Conservation (phyloP, 2,329 filamentous ascomycete genomes). For the Aspergillus hortae region DNA sequence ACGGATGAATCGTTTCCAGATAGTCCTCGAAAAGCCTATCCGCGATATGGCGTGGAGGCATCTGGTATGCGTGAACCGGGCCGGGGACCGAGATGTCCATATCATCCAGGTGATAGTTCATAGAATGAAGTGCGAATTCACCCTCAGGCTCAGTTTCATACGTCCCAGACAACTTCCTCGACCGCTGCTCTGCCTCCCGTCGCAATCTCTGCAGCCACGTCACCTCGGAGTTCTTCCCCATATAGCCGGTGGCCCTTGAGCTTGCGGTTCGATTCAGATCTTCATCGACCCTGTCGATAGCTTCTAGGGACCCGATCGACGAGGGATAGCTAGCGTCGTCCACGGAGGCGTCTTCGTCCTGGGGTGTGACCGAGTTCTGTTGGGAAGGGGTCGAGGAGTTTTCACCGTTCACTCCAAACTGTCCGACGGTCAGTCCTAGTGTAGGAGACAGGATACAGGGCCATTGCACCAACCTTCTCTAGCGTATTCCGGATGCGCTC, state of each 20-base stretch:
- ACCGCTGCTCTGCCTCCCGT: slow-evolving; percentile 35
- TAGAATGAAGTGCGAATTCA: slow-evolving; percentile 30
- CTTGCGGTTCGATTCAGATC: slow-evolving; percentile 39
- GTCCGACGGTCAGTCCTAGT: slow-evolving; percentile 1
- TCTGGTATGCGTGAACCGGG: slow-evolving; percentile 39
- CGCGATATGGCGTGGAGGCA: slow-evolving; percentile 39
- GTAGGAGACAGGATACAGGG: not conserved
- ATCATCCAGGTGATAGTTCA: slow-evolving; percentile 45
- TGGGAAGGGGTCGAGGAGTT: slow-evolving; percentile 20
- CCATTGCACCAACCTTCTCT: slow-evolving; percentile 30
- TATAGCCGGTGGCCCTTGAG: slow-evolving; percentile 39
- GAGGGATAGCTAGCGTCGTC: slow-evolving; percentile 29
- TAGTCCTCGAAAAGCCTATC: slow-evolving; percentile 43
- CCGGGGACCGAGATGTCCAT: slow-evolving; percentile 38
- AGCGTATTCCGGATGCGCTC: slow-evolving; percentile 34
- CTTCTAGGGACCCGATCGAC: slow-evolving; percentile 42
- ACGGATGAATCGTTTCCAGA: slow-evolving; percentile 40
- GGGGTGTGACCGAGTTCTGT: slow-evolving; percentile 28
- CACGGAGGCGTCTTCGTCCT: slow-evolving; percentile 24
- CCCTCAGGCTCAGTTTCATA: slow-evolving; percentile 29
- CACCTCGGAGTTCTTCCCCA: slow-evolving; percentile 46
- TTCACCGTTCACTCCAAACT: slow-evolving; percentile 21
- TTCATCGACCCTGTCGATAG: slow-evolving; percentile 45
- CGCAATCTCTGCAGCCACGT: slow-evolving; percentile 45
- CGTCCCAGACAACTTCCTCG: slow-evolving; percentile 24